Evolutionary conservation across 176 grass and related monocot genomes (phyloP), one percentile per base, ranked within the genome.

Genomic region (Aegilops sharonensis): DNA sequence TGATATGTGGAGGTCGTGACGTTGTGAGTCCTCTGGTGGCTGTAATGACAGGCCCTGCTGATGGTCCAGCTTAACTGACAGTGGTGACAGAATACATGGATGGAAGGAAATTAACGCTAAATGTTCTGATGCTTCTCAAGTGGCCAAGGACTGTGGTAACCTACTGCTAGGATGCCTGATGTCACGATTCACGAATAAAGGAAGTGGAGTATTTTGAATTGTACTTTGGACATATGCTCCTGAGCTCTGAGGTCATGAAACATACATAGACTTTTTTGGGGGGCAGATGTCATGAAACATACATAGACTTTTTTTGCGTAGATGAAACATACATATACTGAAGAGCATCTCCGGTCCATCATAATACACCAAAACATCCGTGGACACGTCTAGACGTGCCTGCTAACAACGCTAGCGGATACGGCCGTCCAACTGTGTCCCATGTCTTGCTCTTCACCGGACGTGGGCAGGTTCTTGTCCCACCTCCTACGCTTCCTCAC

Each of bases 21-120:
- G 85, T 87, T 59, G 59, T 87, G 65, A 84, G 84, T 87, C 45
- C 42, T 4, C 82, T 45, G 75, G 75, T 87, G 77, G 89, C 68
- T 84, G 75, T 80, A 87, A 29, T 86, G 88, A 23, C 48, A 37
- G 78, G 37, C 61, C 85, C 62, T 81, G 83, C 68, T 87, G 35
- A 78, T 91, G 81, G 81, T 68, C 89, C 85, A 84, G 67, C 48
- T 76, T 77, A 76, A 75, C 67, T 18, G 82, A 63, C 74, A 56
- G 47, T 77, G 74, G 9, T 50, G 74, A 84, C 71, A 52, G 67
- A 85, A 73, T 35, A n/a, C 57, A 76, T 24, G 54, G 11, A 85
- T 75, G 66, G 74, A 27, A 83, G 80, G 74, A 35, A 87, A 80
- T 11, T 20, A 29, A 43, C 29, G 68, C 68, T 68, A 60, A 32